Evolutionary conservation across 208 protist species (phyloP).

Genomic region (Crithidia thermophila): DNA sequence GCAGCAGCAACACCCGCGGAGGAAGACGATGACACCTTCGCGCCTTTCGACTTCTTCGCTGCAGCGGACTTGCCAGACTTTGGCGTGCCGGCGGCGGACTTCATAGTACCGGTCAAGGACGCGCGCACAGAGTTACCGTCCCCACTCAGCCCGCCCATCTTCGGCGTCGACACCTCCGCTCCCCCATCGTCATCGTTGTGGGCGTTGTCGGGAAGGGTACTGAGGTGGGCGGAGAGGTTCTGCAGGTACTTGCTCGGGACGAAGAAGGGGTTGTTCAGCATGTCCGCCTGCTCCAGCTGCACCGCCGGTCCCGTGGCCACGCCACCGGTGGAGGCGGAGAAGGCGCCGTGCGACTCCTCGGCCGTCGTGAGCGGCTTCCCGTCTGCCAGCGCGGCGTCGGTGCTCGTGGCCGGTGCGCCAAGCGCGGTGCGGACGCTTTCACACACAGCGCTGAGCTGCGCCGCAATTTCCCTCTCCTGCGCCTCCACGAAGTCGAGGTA

Average conservation of each 20-base stretch:
- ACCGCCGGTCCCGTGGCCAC: background rate
- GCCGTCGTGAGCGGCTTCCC: background rate
- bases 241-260: constrained; percentile 19
- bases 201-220: background rate
- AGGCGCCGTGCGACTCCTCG: constrained; percentile 2
- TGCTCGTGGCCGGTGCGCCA: constrained; percentile 1
- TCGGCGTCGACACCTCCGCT: background rate
- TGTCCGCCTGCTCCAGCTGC: constrained; percentile 28
- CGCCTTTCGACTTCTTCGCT: constrained; percentile 3
- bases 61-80: constrained; percentile 2
- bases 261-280: constrained; percentile 35
- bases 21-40: background rate
- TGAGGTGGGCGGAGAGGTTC: constrained; percentile 9
- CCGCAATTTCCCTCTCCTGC: constrained; percentile 34
- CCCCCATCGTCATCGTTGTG: background rate
- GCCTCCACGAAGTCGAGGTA: constrained; percentile 31
- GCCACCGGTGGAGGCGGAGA: background rate
- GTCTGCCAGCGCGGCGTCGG: background rate
- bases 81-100: background rate
- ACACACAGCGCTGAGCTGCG: constrained; percentile 31
- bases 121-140: background rate
- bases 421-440: constrained; percentile 18
- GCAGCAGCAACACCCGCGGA: background rate
- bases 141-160: background rate
- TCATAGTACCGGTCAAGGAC: background rate